Evolutionary conservation across 2,329 filamentous ascomycete genomes (phyloP), one percentile per base, ranked within the genome.

Genomic region (Cladophialophora chaetospira): DNA sequence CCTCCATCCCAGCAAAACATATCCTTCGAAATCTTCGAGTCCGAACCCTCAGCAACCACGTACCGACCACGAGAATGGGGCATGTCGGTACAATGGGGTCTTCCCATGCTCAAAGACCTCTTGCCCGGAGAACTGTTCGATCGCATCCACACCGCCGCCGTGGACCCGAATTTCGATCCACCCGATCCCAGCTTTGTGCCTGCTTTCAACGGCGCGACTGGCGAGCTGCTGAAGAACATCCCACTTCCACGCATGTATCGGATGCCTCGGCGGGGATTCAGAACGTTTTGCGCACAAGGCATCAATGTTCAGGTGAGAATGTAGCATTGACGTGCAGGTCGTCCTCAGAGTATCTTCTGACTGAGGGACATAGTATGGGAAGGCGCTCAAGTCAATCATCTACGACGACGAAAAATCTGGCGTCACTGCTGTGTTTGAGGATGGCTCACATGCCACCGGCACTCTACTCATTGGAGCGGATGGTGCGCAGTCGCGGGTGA

Each of bases 41-140:
- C 50, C 17, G 64, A 55, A 43, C 31, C 19, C 23, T 69, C 43
- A 33, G 59, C 36, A 46, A 64, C 46, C 36, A 42, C 50, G 17
- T 63, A 61, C 28, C 65, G 67, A 43, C 56, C 63, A 9, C 61
- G 66, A 29, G 69, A 71, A 63, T 71, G 69, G 69, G 70, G 67
- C 42, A 71, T 71, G 67, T 68, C 67, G 15, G 61, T 70, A 19
- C 69, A 71, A 54, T 71, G 69, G 69, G 66, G 67, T n/a, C 57
- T 65, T 2, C 47, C 61, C 6, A 50, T 60, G 9, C 58, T 70
- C 19, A 57, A 63, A 38, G 44, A 56, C 3, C 57, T 69, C 23
- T 53, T 72, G 1, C 60, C 65, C 8, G 57, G 59, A 17, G 59
- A 66, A 4, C 57, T 67, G 28, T 71, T 65, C 65, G 57, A 57